Evolutionary conservation across 306 rosid species (phyloP).

Genomic region (Malus orientalis): DNA sequence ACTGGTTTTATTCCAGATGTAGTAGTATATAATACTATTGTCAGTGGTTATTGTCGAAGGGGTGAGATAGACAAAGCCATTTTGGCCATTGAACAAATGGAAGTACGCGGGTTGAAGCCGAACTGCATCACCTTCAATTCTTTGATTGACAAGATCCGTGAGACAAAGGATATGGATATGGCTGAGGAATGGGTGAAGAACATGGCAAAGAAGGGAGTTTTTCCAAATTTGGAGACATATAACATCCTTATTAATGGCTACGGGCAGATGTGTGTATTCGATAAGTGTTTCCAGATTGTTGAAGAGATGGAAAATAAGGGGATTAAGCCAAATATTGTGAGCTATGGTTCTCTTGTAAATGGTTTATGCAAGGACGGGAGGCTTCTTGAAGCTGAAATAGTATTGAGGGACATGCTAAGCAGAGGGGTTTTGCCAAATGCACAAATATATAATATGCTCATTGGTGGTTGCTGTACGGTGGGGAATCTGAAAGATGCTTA

Average conservation of each 20-base stretch:
- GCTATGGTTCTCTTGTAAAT: constrained; percentile 67
- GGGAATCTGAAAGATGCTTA: constrained; percentile 49
- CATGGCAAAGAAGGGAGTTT: constrained; percentile 55
- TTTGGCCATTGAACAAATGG: constrained; percentile 39
- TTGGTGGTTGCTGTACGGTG: constrained; percentile 44
- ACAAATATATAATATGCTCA: constrained; percentile 68
- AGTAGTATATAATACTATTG: constrained; percentile 45
- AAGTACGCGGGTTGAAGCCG: constrained; percentile 42
- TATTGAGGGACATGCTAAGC: constrained; percentile 50
- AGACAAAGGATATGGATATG: constrained; percentile 41
- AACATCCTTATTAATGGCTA: constrained; percentile 58
- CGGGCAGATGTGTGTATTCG: constrained; percentile 36
- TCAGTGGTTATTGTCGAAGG: constrained; percentile 56
- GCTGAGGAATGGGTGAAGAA: constrained; percentile 71
- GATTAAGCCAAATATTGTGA: constrained; percentile 60
- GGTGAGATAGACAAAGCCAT: constrained; percentile 47
- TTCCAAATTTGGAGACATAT: constrained; percentile 47
- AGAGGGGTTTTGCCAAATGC: constrained; percentile 58
- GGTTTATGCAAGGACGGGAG: constrained; percentile 57
- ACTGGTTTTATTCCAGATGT: constrained; percentile 44
- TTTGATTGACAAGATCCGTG: constrained; percentile 48
- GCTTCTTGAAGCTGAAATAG: constrained; percentile 62
- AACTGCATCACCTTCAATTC: constrained; percentile 55
- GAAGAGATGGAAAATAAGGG: constrained; percentile 69
- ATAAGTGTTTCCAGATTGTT: constrained; percentile 57